Percentiles rank a stretch among this genome's conserved stretches.
Conservation (phyloP, 139 green algal species). For the Closterium sp. region DNA sequence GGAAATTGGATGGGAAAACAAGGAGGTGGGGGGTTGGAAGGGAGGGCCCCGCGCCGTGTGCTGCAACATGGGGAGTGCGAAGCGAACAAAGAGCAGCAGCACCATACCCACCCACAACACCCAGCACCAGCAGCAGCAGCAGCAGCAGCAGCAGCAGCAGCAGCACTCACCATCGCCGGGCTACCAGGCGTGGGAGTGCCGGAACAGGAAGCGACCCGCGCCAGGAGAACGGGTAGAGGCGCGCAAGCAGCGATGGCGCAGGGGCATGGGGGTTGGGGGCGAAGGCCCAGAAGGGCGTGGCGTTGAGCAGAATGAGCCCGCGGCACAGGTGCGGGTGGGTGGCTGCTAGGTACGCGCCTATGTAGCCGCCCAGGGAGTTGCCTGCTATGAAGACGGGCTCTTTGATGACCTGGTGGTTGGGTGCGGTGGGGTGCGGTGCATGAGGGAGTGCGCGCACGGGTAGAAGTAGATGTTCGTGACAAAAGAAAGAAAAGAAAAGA, state of each 20-base stretch:
- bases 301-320: constrained; percentile 69
- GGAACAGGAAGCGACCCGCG: constrained; percentile 2
- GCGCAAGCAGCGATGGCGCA: background rate
- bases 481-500: no score
- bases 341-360: constrained; percentile 19
- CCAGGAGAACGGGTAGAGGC: background rate
- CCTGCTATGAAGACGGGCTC: constrained; percentile 6
- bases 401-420: background rate
- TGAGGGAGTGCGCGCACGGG: no score
- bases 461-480: no score
- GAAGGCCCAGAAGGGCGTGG: constrained; percentile 31
- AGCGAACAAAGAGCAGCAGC: no score
- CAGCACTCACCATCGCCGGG: background rate
- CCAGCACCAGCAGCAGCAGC: no score
- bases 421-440: no score
- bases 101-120: no score
- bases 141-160: no score
- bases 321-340: background rate
- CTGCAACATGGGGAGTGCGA: no score
- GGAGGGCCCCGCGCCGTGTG: no score
- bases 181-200: background rate
- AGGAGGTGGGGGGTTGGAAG: no score
- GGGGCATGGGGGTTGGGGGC: background rate
- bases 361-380: constrained; percentile 47
- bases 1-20: no score